Conservation (phyloP, 441 rosid genomes). For the Monsonia emarginata region DNA sequence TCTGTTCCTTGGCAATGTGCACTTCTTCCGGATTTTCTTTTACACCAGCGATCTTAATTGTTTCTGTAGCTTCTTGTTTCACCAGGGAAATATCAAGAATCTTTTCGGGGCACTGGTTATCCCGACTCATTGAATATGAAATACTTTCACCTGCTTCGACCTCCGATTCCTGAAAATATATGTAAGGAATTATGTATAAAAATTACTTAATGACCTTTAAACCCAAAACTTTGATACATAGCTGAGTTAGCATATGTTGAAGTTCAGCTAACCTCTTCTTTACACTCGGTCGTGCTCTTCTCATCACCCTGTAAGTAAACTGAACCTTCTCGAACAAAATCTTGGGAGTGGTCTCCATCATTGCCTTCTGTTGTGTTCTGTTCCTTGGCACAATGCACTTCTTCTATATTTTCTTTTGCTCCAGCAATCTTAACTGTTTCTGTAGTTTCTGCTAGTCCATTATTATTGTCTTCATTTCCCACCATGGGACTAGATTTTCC, state of each 20-base stretch:
- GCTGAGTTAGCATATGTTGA: background rate
- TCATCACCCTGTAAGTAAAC: background rate
- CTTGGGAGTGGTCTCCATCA: background rate
- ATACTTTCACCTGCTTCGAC: no score
- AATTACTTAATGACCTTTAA: background rate
- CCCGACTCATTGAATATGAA: no score
- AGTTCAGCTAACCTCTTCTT: background rate
- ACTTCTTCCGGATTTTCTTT: background rate
- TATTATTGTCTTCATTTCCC: background rate
- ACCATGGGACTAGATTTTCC: background rate
- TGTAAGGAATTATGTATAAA: background rate
- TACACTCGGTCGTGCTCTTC: background rate
- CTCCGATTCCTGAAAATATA: no score
- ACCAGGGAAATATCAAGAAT: no score
- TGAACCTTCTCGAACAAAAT: background rate
- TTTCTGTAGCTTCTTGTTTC: conserved; percentile 4
- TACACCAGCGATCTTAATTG: background rate
- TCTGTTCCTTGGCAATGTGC: background rate
- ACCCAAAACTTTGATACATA: background rate
- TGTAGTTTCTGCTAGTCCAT: background rate
- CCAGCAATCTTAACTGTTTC: background rate
- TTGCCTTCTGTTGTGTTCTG: background rate
- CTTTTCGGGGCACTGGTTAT: no score
- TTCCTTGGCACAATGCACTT: background rate
- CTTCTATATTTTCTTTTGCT: background rate